These are phyloP conservation scores for Cucurbita argyrosperma DNA, from an alignment of 306 rosid species.

Conservation along the genomic window DNA sequence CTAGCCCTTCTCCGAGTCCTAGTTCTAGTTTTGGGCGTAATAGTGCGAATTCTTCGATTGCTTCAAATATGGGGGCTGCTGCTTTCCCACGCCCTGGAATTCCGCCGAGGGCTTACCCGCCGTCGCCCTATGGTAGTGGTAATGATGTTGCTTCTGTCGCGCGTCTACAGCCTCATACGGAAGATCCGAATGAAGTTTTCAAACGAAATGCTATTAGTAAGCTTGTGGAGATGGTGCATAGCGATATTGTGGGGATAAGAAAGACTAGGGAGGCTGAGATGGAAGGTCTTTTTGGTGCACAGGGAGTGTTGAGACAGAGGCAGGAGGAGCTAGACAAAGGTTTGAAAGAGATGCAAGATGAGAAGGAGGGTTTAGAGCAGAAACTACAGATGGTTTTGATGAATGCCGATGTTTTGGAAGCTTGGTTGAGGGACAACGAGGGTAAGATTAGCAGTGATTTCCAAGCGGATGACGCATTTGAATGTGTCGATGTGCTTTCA, in stretches of 20 bases:
- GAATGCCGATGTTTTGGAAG: constrained; percentile 63
- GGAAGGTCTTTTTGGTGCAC: constrained; percentile 56
- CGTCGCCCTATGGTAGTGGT: constrained; percentile 53
- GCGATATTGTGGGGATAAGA: constrained; percentile 36
- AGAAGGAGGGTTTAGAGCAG: constrained; percentile 82
- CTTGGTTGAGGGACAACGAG: constrained; percentile 66
- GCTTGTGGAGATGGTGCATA: constrained; percentile 62
- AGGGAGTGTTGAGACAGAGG: constrained; percentile 50
- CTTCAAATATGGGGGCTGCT: constrained; percentile 17
- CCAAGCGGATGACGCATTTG: constrained; percentile 45
- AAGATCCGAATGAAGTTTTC: constrained; percentile 56
- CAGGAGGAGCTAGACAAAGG: constrained; percentile 43
- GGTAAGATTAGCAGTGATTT: constrained; percentile 28
- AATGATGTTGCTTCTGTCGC: constrained; percentile 7
- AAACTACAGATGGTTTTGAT: constrained; percentile 79
- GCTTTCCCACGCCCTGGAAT: constrained; percentile 26
- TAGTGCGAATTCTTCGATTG: neutral
- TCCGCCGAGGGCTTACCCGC: constrained; percentile 57
- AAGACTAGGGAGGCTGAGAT: constrained; percentile 54
- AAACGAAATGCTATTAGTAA: constrained; percentile 54
- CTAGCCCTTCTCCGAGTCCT: constrained; percentile 12
- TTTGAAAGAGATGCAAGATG: constrained; percentile 61
- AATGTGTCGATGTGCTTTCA: constrained; percentile 52
- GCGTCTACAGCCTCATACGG: constrained; percentile 29
- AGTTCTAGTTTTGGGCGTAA: constrained; percentile 8